Base-by-base conservation (phyloP, 2,329 filamentous ascomycete species). In the Neonectria punicea region DNA sequence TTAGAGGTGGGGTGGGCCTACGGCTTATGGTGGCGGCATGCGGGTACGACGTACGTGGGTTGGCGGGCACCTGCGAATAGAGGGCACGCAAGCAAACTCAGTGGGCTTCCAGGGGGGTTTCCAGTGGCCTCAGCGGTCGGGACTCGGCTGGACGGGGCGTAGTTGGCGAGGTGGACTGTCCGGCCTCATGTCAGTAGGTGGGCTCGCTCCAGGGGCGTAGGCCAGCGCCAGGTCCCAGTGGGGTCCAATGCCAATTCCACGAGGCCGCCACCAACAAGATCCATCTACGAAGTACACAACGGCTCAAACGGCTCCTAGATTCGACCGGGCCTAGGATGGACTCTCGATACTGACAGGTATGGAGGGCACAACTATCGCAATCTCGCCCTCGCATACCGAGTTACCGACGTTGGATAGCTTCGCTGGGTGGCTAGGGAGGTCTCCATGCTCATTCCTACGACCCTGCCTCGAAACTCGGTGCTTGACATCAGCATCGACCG, bases 1-100 rank as follows among this genome's bases (percentile, higher is more conserved):
- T 65, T 65, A 65, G 56, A 63, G 61, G 61, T 63, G 61, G 61
- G 61, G 61, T 63, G 43, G 55, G 61, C 55, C 61, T 55, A 63
- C 54, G 61, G 30, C 18, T 34, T 28, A n/a, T 50, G 25, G 46
- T 50, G 22, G 34, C 53, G 53, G 22, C 39, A 43, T 28, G 25
- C 11, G 39, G 39, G n/a, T 32, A 55, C 39, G 34, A 28, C 22
- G 39, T 13, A 30, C 53, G 34, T 39, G 25, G 25, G 22, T 25
- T 25, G 22, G 25, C 25, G 25, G 25, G 25, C 25, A 25, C 25
- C 5, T 25, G 25, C 25, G 25, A 6, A 25, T 25, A 61, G 59
- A 53, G 53, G 49, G 49, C 5, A 51, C 5, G 8, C 30, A 18
- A 51, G 20, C n/a, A 3, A 25, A 25, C 36, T 46, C 49, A 50